Evolutionary conservation across 345 rosid species (phyloP), one percentile per base, ranked within the genome.

Genomic region (Eucalyptus pauciflora): DNA sequence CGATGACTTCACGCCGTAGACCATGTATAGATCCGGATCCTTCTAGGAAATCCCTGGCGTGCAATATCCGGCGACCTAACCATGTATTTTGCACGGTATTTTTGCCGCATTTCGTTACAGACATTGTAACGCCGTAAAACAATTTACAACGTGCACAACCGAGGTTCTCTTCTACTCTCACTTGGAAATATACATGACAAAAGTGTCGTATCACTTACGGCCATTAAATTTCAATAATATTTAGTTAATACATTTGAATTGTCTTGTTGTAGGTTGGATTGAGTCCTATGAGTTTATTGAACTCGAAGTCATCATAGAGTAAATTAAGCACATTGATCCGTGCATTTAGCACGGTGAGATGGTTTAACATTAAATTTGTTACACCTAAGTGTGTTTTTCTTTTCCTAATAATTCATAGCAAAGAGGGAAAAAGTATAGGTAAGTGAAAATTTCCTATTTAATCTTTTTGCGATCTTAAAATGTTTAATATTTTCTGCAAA

Each of bases 141-240:
- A 76, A 41, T 37, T 12, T 37, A 20, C 48, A 37, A 76, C 2
- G 5, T 37, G 48, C 83, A 76, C 7, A 18, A 41, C 29, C 29
- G 1, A 20, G 48, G 15, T 11, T 76, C 85, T 41, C 29, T 11
- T 76, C 48, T 41, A 11, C 13, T 71, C 25, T 76, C 48, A 8
- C 15, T 0, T 1, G 5, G 13, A 71, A 18, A 33, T 71, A 5
- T 41, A 37, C 46, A 71, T 8, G 13, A 24, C 13, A 71, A 37
- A 37, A 37, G 12, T 4, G 3, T 25, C 9, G 0, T 6, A 7
- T 20, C 48, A 2, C 8, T 20, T 20, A 41, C 0, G 2, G 3
- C 5, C 0, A 5, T 76, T 37, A 5, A 2, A 76, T 76, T 41
- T 41, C 1, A 13, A 13, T 45, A 11, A 41, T 76, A 10, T 76